Conservation (phyloP, 2,329 filamentous ascomycete genomes). For the Talaromyces funiculosus region DNA sequence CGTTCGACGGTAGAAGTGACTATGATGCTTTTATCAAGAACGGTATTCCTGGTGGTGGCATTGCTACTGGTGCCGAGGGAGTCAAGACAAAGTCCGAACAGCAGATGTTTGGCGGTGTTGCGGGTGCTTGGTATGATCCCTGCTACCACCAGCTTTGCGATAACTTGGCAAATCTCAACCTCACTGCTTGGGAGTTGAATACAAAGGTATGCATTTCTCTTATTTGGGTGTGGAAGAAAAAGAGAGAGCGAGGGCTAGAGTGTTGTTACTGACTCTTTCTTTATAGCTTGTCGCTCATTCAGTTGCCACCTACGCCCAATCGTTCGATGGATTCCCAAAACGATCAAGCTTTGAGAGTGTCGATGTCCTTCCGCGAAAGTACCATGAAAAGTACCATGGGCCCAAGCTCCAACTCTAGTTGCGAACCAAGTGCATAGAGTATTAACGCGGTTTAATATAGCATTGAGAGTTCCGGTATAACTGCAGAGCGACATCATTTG, state of each 20-base stretch:
- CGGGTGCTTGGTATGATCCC: constrained; percentile 51
- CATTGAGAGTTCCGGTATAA: background rate
- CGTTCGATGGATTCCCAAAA: background rate
- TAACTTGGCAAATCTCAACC: constrained; percentile 49
- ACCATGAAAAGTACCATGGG: background rate
- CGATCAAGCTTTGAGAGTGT: background rate
- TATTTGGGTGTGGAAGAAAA: no score
- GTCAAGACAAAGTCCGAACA: constrained; percentile 65
- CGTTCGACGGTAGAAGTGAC: constrained; percentile 74
- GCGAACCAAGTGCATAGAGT: background rate
- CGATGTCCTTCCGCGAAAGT: background rate
- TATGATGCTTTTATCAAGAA: constrained; percentile 70
- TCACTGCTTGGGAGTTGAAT: constrained; percentile 51
- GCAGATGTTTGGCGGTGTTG: constrained; percentile 64
- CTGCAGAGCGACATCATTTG: background rate
- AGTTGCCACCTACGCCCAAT: background rate
- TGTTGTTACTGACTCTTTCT: background rate
- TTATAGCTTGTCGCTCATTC: background rate
- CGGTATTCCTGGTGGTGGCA: constrained; percentile 68
- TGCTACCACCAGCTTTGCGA: constrained; percentile 55
- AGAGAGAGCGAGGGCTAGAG: no score
- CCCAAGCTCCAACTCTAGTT: background rate
- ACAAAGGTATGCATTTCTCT: constrained; percentile 40
- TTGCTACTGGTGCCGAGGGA: constrained; percentile 72
- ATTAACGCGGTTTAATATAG: background rate